Base-by-base conservation (phyloP, 495 filamentous ascomycete genomes). In the Eremomyces bilateralis region DNA sequence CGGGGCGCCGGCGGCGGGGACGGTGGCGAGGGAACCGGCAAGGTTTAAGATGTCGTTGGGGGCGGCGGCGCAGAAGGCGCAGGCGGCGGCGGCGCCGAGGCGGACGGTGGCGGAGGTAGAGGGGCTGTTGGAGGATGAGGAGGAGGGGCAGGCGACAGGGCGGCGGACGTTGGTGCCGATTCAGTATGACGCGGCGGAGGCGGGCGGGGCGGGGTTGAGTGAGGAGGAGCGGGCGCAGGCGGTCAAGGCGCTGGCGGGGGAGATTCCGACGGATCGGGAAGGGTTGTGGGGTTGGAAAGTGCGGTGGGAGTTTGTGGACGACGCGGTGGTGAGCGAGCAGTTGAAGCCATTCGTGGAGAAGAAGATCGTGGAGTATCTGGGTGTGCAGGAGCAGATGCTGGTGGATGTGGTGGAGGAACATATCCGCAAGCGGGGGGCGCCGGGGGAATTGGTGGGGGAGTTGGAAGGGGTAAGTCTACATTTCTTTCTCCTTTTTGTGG, bases 301-400 rank as follows among this genome's bases (percentile, higher is more conserved):
- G 56, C 78, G 84, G 42, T 99, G 84, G 85, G 78, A 92, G 20
- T 85, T 76, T 60, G 69, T 99, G 42, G 82, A 92, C 51, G 76
- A 85, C 29, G 69, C 64, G 11, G 65, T 90, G 15, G 68, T 95
- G 40, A 67, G 64, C 43, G 79, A 92, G 43, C 82, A 94, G 54
- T 67, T 99, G 47, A 73, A 75, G 50, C 82, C 84, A 11, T 95
- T 93, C 54, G 81, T 94, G 34, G 85, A 91, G 62, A 92, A 92
- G 68, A 95, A 93, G 64, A 79, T 95, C 36, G 72, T 95, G 38
- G 90, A 95, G 52, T 90, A 82, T 48, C 62, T 99, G 27, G 88
- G 88, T 35, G 80, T 99, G 36, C 83, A 94, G 55, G 88, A 99
- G 58, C 80, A 93, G 57, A 74, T 92, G 58, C 59, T 95, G 34